Evolutionary conservation across 805 yeast genomes (phyloP).

Genomic region (Suhomyces sp.): DNA sequence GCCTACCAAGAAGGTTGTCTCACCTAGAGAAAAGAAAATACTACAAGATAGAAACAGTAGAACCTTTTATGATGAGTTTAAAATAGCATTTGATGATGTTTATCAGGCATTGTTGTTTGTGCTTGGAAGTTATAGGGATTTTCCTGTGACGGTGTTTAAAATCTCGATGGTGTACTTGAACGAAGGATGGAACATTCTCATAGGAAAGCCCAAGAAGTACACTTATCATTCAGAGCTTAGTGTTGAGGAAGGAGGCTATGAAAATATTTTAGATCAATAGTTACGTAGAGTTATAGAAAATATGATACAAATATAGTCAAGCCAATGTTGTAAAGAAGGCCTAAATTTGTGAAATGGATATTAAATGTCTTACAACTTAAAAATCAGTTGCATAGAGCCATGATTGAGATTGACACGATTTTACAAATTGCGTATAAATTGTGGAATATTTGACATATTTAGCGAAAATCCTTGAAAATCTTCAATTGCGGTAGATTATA

Average conservation of each 20-base stretch:
- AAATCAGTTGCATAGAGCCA: no score
- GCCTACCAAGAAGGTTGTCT: constrained; percentile 7
- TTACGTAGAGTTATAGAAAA: not conserved
- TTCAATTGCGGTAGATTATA: no score
- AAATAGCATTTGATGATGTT: constrained; percentile 51
- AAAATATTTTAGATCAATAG: not conserved
- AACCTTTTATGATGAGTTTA: constrained; percentile 42
- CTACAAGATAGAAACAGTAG: constrained; percentile 1
- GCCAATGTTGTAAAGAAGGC: no score
- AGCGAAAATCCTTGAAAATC: no score
- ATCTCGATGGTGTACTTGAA: constrained; percentile 47
- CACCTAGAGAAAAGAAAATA: constrained; percentile 1
- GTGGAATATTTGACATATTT: no score
- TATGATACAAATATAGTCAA: no score
- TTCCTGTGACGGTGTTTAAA: constrained; percentile 64
- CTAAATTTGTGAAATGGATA: no score
- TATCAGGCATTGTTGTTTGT: constrained; percentile 63
- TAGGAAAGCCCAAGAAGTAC: constrained; percentile 48
- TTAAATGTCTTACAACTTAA: no score
- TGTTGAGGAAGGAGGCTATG: not conserved
- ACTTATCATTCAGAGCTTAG: constrained; percentile 3
- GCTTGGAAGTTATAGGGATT: constrained; percentile 57
- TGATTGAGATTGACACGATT: no score
- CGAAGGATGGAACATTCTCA: constrained; percentile 68
- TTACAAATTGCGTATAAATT: no score